Conservation (phyloP, 192 early-diverging fungal species). For the Mortierella claussenii region DNA sequence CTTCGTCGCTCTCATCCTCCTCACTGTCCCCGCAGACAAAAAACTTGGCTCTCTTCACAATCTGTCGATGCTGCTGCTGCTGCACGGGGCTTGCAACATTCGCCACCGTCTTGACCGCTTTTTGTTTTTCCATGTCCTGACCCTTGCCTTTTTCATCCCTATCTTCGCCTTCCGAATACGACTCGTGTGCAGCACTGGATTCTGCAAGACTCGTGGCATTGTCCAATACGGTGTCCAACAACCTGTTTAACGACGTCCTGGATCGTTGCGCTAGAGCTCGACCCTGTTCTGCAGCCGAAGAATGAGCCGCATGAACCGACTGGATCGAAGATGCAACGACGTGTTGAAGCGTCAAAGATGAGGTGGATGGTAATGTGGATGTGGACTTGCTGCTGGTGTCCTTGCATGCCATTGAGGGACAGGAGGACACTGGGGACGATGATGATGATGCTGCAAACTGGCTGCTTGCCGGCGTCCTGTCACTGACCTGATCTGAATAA, state of each 20-base stretch:
- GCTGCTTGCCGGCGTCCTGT: no score
- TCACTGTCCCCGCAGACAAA: conserved; percentile 20
- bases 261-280: conserved; percentile 8
- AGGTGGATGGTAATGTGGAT: no score
- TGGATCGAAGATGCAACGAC: no score
- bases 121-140: no score
- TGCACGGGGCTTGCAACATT: no score
- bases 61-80: no score
- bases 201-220: conserved; percentile 22
- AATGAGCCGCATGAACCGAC: not conserved
- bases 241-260: conserved; percentile 7
- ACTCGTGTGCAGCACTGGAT: conserved; percentile 5
- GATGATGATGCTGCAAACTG: no score
- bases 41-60: conserved; percentile 8
- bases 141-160: not conserved
- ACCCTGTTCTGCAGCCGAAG: conserved; percentile 9
- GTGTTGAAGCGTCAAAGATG: no score
- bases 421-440: no score
- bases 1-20: not conserved
- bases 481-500: not conserved
- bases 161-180: conserved; percentile 6
- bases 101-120: not conserved
- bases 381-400: no score
- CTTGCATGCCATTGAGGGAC: no score
- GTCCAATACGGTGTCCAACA: conserved; percentile 16